A percentile compares a stretch with the other conserved stretches of the same genome.
Conservation (phyloP, 371 early-diverging fungal genomes). For the Chytridiales sp. region DNA sequence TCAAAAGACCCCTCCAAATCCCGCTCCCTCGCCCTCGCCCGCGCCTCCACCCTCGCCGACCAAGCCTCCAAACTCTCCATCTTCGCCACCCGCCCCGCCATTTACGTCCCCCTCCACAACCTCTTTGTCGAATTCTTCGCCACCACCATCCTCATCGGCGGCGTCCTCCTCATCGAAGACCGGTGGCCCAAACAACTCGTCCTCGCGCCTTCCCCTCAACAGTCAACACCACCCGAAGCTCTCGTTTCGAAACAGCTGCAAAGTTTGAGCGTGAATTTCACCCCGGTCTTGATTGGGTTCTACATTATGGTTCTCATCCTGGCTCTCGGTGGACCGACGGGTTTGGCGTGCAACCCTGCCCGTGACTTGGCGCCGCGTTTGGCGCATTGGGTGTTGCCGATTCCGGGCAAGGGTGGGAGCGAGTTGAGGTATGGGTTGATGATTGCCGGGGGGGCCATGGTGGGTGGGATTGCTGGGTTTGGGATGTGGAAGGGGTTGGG, state of each 20-base stretch:
- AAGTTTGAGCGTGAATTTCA: background rate
- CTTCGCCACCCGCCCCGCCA: slow-evolving; percentile 31
- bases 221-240: slow-evolving; percentile 6
- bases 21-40: slow-evolving; percentile 13
- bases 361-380: slow-evolving; percentile 33
- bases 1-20: slow-evolving; percentile 3
- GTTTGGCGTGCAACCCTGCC: slow-evolving; percentile 34
- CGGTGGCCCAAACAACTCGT: too few relatives aligned
- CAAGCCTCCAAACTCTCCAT: slow-evolving; percentile 32
- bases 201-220: background rate
- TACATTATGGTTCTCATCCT: slow-evolving; percentile 25
- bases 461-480: too few relatives aligned
- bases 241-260: slow-evolving; percentile 5
- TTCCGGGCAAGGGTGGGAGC: slow-evolving; percentile 31
- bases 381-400: slow-evolving; percentile 33
- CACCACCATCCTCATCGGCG: slow-evolving; percentile 24
- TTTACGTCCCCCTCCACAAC: slow-evolving; percentile 30
- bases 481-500: too few relatives aligned
- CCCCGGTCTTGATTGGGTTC: slow-evolving; percentile 26
- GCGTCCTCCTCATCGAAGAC: slow-evolving; percentile 21
- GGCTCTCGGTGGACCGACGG: slow-evolving; percentile 34
- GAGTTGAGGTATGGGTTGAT: slow-evolving; percentile 28
- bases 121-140: slow-evolving; percentile 26
- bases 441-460: slow-evolving; percentile 8
- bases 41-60: slow-evolving; percentile 28